Conservation (phyloP, 2,329 filamentous ascomycete species). For the Thielaviopsis euricoi region DNA sequence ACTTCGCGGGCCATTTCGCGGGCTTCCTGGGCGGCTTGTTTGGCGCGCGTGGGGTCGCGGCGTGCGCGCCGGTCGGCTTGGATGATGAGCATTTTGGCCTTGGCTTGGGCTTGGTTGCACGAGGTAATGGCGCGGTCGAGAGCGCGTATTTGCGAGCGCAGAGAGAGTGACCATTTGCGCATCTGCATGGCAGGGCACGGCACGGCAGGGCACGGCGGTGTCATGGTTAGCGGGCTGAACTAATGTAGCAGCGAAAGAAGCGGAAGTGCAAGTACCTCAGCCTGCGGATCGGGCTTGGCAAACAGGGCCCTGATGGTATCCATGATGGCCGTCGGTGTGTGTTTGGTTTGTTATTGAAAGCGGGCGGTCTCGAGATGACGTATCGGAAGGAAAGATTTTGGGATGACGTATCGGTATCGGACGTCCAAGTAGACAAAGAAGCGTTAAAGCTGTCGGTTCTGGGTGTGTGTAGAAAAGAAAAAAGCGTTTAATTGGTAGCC, state of each 20-base stretch:
- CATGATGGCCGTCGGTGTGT: constrained; percentile 38
- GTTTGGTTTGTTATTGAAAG: neutral
- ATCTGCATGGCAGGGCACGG: constrained; percentile 42
- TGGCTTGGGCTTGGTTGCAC: constrained; percentile 63
- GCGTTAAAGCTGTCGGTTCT: too few species aligned
- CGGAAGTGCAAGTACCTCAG: constrained; percentile 45
- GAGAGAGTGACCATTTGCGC: constrained; percentile 84
- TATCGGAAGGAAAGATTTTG: neutral
- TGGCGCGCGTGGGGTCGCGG: constrained; percentile 59
- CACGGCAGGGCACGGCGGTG: neutral
- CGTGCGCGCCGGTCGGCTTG: constrained; percentile 68
- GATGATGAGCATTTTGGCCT: constrained; percentile 73
- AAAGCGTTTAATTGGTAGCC: neutral
- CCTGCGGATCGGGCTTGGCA: constrained; percentile 81
- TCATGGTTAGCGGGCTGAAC: too few species aligned
- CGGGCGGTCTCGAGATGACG: neutral
- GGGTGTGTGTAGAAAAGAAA: neutral
- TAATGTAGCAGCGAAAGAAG: neutral
- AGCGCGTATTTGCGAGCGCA: constrained; percentile 80
- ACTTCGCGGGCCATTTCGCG: constrained; percentile 82
- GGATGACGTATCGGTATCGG: too few species aligned
- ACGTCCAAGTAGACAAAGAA: too few species aligned
- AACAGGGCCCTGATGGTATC: constrained; percentile 76
- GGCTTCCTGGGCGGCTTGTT: constrained; percentile 66
- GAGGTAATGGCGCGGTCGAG: constrained; percentile 81